Percentiles rank a stretch among this genome's conserved stretches.
phyloP scores from a whole-genome alignment of 495 filamentous ascomycete genomes.

The Sporormia fimetaria region DNA sequence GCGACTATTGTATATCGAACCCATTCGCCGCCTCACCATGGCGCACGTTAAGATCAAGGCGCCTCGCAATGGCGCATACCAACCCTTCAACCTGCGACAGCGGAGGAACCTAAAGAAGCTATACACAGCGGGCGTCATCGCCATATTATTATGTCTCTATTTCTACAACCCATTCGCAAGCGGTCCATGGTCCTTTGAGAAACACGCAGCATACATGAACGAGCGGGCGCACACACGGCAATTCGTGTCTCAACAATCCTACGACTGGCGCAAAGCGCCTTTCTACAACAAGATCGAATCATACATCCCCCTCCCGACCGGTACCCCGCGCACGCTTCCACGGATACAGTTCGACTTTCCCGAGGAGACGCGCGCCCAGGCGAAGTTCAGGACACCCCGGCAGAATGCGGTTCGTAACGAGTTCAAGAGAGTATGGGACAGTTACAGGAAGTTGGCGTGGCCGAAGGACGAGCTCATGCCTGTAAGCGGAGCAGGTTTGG shows the following conservation, averaged over 20 bases:
- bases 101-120: too few species aligned
- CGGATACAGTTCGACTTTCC: conserved; percentile 44
- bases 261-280: conserved; percentile 22
- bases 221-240: conserved; percentile 6
- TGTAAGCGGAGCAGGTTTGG: conserved; percentile 41
- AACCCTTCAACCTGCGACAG: too few species aligned
- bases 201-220: conserved; percentile 18
- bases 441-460: conserved; percentile 70
- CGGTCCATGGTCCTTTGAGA: conserved; percentile 8
- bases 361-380: conserved; percentile 33
- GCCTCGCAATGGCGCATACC: neutral
- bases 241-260: conserved; percentile 9
- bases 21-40: too few species aligned
- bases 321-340: conserved; percentile 35
- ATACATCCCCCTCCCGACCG: conserved; percentile 16
- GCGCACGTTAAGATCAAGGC: conserved; percentile 2
- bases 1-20: neutral
- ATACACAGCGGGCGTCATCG: too few species aligned
- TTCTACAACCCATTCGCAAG: conserved; percentile 2
- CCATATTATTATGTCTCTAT: conserved; percentile 6
- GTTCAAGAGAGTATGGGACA: conserved; percentile 62
- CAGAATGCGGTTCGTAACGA: conserved; percentile 51
- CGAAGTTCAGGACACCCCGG: conserved; percentile 34
- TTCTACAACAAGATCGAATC: conserved; percentile 9
- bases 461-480: conserved; percentile 66